Evolutionary conservation across 1,284 basidiomycete genomes (phyloP).

Genomic region (Moesziomyces aphidis): DNA sequence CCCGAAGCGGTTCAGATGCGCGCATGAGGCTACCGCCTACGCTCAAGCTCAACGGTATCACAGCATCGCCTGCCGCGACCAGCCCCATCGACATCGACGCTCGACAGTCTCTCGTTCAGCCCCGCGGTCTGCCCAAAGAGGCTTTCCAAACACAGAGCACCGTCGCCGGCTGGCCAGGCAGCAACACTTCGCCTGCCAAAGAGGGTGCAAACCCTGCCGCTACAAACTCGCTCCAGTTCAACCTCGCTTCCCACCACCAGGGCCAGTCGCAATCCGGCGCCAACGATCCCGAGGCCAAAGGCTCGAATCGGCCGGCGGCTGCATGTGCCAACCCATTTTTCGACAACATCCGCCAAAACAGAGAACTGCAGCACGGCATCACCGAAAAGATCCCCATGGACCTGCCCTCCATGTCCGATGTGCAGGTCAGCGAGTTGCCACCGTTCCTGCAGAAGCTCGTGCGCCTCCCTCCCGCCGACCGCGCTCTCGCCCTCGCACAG

Average conservation of each 20-base stretch:
- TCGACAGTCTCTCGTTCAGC: conserved; percentile 52
- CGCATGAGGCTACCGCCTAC: conserved; percentile 19
- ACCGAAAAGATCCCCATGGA: conserved; percentile 68
- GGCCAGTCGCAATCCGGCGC: conserved; percentile 1
- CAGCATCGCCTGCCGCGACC: conserved; percentile 9
- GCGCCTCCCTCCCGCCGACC: conserved; percentile 70
- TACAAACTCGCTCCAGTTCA: conserved; percentile 17
- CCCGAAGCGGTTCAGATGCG: not conserved
- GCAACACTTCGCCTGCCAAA: conserved; percentile 22
- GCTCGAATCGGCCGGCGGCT: conserved; percentile 6
- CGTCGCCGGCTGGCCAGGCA: conserved; percentile 42
- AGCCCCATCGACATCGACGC: conserved; percentile 11
- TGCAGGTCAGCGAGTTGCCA: conserved; percentile 74
- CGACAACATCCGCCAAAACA: conserved; percentile 94
- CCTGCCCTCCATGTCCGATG: conserved; percentile 40
- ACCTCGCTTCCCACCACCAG: conserved; percentile 22
- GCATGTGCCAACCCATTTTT: conserved; percentile 71
- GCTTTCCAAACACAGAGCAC: conserved; percentile 59
- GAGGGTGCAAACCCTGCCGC: conserved; percentile 4
- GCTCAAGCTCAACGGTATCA: conserved; percentile 29
- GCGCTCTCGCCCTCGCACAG: conserved; percentile 83
- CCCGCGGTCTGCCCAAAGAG: conserved; percentile 57
- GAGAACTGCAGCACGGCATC: conserved; percentile 85
- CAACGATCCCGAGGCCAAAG: not conserved
- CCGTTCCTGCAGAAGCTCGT: conserved; percentile 83